Conservation (phyloP, 768 basidiomycete genomes). For the Kwoniella dendrophila region DNA sequence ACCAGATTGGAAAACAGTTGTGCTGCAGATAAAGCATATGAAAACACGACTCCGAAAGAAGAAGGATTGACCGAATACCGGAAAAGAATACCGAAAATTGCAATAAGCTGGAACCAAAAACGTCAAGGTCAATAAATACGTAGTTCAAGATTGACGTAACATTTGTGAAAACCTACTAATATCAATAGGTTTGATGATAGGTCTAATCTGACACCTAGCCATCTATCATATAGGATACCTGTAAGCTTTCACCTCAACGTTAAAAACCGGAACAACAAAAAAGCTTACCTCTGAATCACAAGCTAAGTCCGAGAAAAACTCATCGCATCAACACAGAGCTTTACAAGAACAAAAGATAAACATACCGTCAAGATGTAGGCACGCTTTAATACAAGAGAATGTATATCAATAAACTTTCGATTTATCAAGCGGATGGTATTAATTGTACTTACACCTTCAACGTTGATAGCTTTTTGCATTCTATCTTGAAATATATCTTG, state of each 20-base stretch:
- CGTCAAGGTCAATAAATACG: not conserved
- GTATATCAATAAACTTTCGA: not conserved
- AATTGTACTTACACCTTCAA: conserved; percentile 31
- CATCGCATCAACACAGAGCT: not conserved
- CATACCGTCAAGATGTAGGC: conserved; percentile 34
- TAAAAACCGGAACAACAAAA: conserved; percentile 50
- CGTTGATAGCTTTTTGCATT: conserved; percentile 34
- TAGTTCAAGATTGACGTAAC: not conserved
- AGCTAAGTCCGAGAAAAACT: conserved; percentile 8
- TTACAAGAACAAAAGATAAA: not conserved
- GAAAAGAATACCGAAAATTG: conserved; percentile 69
- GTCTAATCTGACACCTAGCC: conserved; percentile 69
- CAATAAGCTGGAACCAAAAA: conserved; percentile 60
- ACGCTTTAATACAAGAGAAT: conserved; percentile 12
- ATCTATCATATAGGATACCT: conserved; percentile 43
- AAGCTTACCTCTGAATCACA: conserved; percentile 32
- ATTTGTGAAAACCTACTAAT: conserved; percentile 49
- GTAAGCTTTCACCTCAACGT: not conserved
- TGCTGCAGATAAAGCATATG: conserved; percentile 58
- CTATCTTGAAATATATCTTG: conserved; percentile 23
- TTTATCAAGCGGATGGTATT: not conserved
- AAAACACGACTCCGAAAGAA: conserved; percentile 67
- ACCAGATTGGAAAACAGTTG: conserved; percentile 34
- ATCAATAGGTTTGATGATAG: conserved; percentile 70
- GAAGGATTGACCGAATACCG: conserved; percentile 64